phyloP scores from a whole-genome alignment of 1,284 basidiomycete species.

The Moesziomyces parantarcticus region DNA sequence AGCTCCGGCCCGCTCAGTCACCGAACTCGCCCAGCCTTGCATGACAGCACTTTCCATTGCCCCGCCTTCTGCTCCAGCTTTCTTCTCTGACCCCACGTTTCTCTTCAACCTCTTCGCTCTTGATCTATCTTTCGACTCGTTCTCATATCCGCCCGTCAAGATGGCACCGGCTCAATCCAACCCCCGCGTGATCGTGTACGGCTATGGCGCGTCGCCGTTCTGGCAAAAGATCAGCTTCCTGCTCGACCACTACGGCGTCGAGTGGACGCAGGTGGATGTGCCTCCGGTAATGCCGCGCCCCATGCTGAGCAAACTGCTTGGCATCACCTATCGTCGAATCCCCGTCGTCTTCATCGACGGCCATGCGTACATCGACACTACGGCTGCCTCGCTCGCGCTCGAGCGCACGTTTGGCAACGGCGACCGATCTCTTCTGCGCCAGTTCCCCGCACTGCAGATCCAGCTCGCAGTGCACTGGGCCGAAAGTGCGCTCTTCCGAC shows the following conservation, averaged over 20 bases:
- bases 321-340: slow-evolving; percentile 49
- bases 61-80: too few species aligned
- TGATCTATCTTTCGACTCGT: neutral
- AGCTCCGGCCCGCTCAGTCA: too few species aligned
- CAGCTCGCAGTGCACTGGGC: slow-evolving; percentile 45
- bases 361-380: slow-evolving; percentile 43
- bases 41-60: too few species aligned
- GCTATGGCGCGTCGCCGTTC: slow-evolving; percentile 44
- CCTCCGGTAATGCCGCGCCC: slow-evolving; percentile 41
- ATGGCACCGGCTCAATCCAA: slow-evolving; percentile 17
- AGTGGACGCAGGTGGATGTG: slow-evolving; percentile 36
- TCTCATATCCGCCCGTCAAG: neutral
- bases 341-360: slow-evolving; percentile 45
- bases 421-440: slow-evolving; percentile 13
- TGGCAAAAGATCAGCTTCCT: slow-evolving; percentile 40
- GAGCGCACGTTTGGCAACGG: slow-evolving; percentile 29
- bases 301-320: slow-evolving; percentile 28
- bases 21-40: too few species aligned
- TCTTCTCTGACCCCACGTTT: too few species aligned
- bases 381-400: slow-evolving; percentile 27
- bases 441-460: slow-evolving; percentile 23
- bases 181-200: slow-evolving; percentile 43
- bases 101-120: too few species aligned
- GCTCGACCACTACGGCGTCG: slow-evolving; percentile 39
- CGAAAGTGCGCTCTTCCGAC: slow-evolving; percentile 23